Base-by-base conservation (phyloP, 1,139 yeast genomes). In the Yarrowia galli region DNA sequence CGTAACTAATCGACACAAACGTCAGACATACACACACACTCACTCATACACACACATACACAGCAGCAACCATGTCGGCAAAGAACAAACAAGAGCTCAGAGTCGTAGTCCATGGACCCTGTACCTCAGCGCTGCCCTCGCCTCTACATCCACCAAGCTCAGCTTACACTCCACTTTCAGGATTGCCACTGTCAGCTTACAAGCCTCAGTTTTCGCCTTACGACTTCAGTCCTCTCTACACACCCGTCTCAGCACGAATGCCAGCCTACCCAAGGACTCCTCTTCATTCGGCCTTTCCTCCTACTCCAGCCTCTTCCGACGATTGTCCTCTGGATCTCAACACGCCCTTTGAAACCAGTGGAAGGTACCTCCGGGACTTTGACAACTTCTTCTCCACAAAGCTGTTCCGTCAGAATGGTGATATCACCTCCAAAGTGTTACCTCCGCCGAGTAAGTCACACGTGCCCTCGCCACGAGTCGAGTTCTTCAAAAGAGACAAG, bases 261-360 rank as follows among this genome's bases (percentile, higher is more conserved):
- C 20, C 63, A 9, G 18, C 38, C n/a, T 56, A 56, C 16, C 63
- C 63, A 10, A 6, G 25, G 4, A 56, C 63, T 5, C 63, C 63
- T 9, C 32, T 54, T 2, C 22, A 23, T 16, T 9, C n/a, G 12
- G 54, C n/a, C 18, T 49, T 32, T 25, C 54, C 61, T 2, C 43
- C 8, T 5, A 22, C 60, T 15, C 32, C 42, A 5, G 15, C 48
- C 0, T 4, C 25, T 2, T 2, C 16, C 20, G 40, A 35, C 2
- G 61, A 58, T 16, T 58, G 64, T 43, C 64, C 64, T 13, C 32
- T 58, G 51, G 64, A 58, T 42, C 28, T 58, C 22, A 58, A 58
- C 22, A 15, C 51, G 3, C 64, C 64, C 13, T 58, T 58, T 20
- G 64, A 58, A 12, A 7, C 18, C 20, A 28, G 51, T 16, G 12